Evolutionary conservation across 805 yeast genomes (phyloP).

Genomic region (Yarrowia keelungensis): DNA sequence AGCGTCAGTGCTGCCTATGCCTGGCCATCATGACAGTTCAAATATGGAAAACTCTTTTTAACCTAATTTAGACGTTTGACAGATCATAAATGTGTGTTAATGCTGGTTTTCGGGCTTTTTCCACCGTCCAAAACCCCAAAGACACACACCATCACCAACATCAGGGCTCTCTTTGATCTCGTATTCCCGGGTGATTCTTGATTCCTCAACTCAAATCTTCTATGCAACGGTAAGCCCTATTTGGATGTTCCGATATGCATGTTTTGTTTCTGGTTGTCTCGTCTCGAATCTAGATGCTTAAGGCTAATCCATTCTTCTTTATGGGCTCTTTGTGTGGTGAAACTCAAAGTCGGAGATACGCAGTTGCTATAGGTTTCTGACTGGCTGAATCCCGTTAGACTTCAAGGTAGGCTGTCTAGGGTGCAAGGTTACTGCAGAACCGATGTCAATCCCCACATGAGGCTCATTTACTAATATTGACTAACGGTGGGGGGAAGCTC

Average conservation of each 20-base stretch:
- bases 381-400: conserved; percentile 9
- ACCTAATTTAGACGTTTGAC: neutral
- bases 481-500: conserved; percentile 8
- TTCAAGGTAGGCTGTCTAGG: conserved; percentile 17
- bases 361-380: neutral
- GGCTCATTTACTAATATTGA: conserved; percentile 5
- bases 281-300: conserved; percentile 24
- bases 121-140: no score
- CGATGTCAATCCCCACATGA: conserved; percentile 34
- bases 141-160: no score
- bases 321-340: neutral
- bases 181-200: conserved; percentile 20
- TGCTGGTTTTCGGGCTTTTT: no score
- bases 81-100: neutral
- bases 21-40: neutral
- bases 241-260: conserved; percentile 26
- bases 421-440: conserved; percentile 25
- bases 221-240: conserved; percentile 22
- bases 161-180: neutral
- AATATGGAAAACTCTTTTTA: conserved; percentile 7
- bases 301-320: neutral
- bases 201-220: conserved; percentile 15
- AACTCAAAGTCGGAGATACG: conserved; percentile 5
- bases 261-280: conserved; percentile 28
- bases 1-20: conserved; percentile 4